Conservation (phyloP, 2,329 filamentous ascomycete genomes). For the Scorias spongiosa region DNA sequence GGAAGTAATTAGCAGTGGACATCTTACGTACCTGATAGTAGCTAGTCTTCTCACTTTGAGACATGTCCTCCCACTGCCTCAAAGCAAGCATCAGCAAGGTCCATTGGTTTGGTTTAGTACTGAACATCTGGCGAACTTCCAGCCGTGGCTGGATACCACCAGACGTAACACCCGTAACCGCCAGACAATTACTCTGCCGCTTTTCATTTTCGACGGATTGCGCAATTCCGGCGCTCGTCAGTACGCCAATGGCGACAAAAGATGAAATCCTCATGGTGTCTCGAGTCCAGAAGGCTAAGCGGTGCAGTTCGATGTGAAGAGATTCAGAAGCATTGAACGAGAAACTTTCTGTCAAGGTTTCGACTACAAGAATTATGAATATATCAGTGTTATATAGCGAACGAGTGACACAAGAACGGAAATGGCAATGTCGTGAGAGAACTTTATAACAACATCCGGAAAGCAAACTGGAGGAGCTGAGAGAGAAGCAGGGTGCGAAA, state of each 20-base stretch:
- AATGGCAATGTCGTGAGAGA: too few species aligned
- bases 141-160: conserved; percentile 8
- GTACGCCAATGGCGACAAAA: background rate
- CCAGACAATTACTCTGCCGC: background rate
- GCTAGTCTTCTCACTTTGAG: conserved; percentile 2
- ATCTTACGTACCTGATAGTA: conserved; percentile 6
- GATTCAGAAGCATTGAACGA: too few species aligned
- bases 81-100: conserved; percentile 12
- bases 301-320: too few species aligned
- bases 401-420: too few species aligned
- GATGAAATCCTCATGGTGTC: background rate
- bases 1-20: background rate
- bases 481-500: too few species aligned
- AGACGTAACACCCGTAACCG: background rate
- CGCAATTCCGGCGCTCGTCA: background rate
- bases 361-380: too few species aligned
- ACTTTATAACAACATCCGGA: too few species aligned
- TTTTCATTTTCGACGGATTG: background rate
- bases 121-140: conserved; percentile 12
- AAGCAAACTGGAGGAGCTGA: too few species aligned
- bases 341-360: too few species aligned
- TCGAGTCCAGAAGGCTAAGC: too few species aligned
- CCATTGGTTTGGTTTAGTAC: conserved; percentile 12
- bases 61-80: conserved; percentile 6
- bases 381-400: too few species aligned